Percentiles rank a stretch among this genome's conserved stretches.
These are phyloP conservation scores for Plasmodium vivax DNA, from an alignment of 169 alveolate species.

Conservation along the genomic window DNA sequence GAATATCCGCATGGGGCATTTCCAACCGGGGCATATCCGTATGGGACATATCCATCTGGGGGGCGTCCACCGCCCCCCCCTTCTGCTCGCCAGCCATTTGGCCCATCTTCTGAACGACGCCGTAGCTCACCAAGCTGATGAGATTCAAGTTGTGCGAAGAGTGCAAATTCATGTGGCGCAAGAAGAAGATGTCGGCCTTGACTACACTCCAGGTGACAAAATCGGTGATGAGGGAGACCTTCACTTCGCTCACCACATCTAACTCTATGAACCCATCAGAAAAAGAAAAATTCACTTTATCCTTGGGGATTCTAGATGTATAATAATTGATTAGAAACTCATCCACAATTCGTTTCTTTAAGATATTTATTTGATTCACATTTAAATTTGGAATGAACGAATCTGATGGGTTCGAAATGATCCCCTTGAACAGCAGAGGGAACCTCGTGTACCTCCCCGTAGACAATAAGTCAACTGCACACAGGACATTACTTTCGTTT, in stretches of 20 bases:
- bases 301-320: constrained; percentile 47
- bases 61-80: not conserved
- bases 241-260: constrained; percentile 44
- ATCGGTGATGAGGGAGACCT: constrained; percentile 27
- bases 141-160: constrained; percentile 15
- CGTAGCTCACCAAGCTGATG: constrained; percentile 6
- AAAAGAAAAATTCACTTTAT: constrained; percentile 42
- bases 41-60: not conserved
- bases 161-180: constrained; percentile 10
- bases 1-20: too few species aligned
- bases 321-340: constrained; percentile 53
- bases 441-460: constrained; percentile 53
- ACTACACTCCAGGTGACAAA: constrained; percentile 38
- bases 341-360: constrained; percentile 45
- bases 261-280: constrained; percentile 37
- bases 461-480: constrained; percentile 34
- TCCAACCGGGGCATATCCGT: too few species aligned
- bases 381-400: constrained; percentile 3
- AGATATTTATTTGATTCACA: constrained; percentile 5
- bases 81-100: not conserved
- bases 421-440: constrained; percentile 23
- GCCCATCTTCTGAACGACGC: constrained; percentile 3
- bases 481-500: constrained; percentile 26
- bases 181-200: constrained; percentile 19
- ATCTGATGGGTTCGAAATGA: constrained; percentile 15